phyloP scores from a whole-genome alignment of 2,329 filamentous ascomycete species.

The Dryadomyces quercus-mongolicae region DNA sequence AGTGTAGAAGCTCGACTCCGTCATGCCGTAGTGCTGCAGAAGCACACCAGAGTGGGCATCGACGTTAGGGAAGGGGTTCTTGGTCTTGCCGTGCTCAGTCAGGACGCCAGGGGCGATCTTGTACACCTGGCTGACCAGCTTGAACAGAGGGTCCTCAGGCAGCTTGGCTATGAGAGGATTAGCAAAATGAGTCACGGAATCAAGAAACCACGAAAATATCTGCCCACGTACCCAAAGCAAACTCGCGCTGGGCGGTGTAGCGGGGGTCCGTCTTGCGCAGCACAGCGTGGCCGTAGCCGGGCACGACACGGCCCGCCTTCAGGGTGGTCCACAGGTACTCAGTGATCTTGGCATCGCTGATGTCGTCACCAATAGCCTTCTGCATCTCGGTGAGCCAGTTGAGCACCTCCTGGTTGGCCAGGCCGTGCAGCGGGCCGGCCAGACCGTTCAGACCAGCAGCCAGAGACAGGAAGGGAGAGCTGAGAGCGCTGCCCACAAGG shows the following conservation, averaged over 20 bases:
- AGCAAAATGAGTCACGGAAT: neutral
- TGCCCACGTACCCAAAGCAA: constrained; percentile 52
- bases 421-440: constrained; percentile 93
- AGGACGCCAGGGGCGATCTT: constrained; percentile 97
- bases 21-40: constrained; percentile 98
- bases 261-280: constrained; percentile 99
- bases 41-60: constrained; percentile 98
- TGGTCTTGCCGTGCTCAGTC: constrained; percentile 99
- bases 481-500: constrained; percentile 90
- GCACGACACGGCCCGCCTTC: constrained; percentile 89
- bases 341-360: constrained; percentile 92
- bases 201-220: neutral
- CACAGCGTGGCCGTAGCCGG: constrained; percentile 96
- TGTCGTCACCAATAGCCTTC: constrained; percentile 81
- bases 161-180: constrained; percentile 49
- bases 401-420: constrained; percentile 99
- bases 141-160: constrained; percentile 98
- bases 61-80: constrained; percentile 99
- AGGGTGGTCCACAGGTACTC: constrained; percentile 98
- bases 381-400: constrained; percentile 99
- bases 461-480: constrained; percentile 93
- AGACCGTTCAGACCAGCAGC: constrained; percentile 96
- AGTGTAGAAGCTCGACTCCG: constrained; percentile 99
- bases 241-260: constrained; percentile 96
- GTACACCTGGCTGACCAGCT: constrained; percentile 99